Evolutionary conservation across 1,139 yeast species (phyloP).

Genomic region (Taphrina communis): DNA sequence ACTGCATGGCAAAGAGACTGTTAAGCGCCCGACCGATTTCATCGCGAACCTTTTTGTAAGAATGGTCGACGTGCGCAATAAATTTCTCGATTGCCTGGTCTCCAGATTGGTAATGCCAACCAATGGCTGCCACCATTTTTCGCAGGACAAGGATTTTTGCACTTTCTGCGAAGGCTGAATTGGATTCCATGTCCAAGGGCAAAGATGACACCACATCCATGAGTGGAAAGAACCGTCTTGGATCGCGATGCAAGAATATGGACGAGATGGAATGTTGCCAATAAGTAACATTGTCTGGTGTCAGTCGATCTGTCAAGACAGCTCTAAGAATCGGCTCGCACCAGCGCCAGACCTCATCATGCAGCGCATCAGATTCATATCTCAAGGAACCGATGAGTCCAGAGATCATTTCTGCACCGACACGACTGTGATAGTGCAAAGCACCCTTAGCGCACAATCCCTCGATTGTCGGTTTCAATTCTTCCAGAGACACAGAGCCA

Average conservation of each 20-base stretch:
- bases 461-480: conserved; percentile 39
- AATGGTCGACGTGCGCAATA: conserved; percentile 56
- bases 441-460: conserved; percentile 39
- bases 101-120: conserved; percentile 61
- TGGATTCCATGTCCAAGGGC: conserved; percentile 60
- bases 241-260: conserved; percentile 55
- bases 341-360: conserved; percentile 54
- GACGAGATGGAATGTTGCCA: conserved; percentile 80
- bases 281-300: conserved; percentile 75
- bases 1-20: conserved; percentile 61
- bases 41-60: conserved; percentile 60
- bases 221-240: conserved; percentile 68
- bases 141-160: conserved; percentile 66
- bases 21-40: conserved; percentile 72
- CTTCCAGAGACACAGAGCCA: conserved; percentile 36
- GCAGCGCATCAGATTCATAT: conserved; percentile 46
- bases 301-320: conserved; percentile 65
- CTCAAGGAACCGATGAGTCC: conserved; percentile 50
- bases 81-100: conserved; percentile 56
- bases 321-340: conserved; percentile 59
- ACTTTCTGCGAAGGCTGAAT: conserved; percentile 72
- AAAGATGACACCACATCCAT: conserved; percentile 58
- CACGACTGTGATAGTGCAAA: conserved; percentile 52
- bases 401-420: conserved; percentile 52
- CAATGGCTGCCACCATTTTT: conserved; percentile 61